phyloP scores from a whole-genome alignment of 352 stramenopile species.

The Aphanomyces invadans region DNA sequence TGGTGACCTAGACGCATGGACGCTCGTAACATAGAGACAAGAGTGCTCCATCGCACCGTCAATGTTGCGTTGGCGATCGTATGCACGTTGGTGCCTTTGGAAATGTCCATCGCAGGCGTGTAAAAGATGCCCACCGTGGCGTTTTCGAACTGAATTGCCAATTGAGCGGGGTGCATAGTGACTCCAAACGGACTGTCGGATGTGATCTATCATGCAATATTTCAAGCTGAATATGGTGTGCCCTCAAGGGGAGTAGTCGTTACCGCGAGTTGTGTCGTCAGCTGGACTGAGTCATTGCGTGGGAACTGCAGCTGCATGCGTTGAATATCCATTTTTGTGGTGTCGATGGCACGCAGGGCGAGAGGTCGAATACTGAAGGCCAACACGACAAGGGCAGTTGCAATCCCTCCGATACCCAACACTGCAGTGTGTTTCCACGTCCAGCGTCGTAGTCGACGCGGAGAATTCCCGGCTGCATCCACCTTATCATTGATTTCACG shows the following conservation, averaged over 20 bases:
- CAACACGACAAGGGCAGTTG: background rate
- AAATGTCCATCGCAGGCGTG: constrained; percentile 20
- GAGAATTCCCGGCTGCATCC: background rate
- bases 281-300: background rate
- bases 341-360: background rate
- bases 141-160: constrained; percentile 1
- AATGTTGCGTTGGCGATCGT: constrained; percentile 22
- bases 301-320: constrained; percentile 18
- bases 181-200: constrained; percentile 19
- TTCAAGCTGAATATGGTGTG: too few species aligned
- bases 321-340: constrained; percentile 8
- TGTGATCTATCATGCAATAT: constrained; percentile 8
- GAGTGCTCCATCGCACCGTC: background rate
- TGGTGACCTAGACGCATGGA: background rate
- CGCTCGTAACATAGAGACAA: background rate
- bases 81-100: constrained; percentile 3
- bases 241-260: too few species aligned
- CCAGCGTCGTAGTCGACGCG: constrained; percentile 7
- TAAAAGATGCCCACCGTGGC: constrained; percentile 2
- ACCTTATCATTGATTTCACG: background rate
- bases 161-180: constrained; percentile 1
- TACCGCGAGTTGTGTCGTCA: constrained; percentile 19
- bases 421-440: background rate
- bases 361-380: constrained; percentile 15
- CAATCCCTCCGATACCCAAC: background rate